Evolutionary conservation across 2,329 filamentous ascomycete species (phyloP), one percentile per base, ranked within the genome.

Genomic region (Rhytidhysteron rufulum): DNA sequence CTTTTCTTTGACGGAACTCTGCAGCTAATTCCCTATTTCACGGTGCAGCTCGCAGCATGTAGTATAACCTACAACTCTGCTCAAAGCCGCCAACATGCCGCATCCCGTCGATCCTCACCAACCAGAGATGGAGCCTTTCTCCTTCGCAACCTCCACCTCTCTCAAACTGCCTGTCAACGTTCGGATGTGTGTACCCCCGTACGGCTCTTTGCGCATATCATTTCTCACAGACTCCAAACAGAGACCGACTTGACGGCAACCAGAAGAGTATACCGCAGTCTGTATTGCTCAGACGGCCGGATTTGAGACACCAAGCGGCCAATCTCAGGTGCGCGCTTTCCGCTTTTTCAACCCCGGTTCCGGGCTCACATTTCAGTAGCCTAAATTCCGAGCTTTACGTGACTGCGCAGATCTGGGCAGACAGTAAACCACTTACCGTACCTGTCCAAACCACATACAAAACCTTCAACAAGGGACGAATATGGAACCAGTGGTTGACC

Each of bases 401-500:
- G 35, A 96, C 90, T 1, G 86, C 85, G 7, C 93, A 97, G 66
- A 78, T 97, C 56, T 98, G 91, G 85, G 88, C 90, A 10, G 89
- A 94, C 56, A 96, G 90, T 20, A 98, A 98, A 63, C 89, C 91
- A 25, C 71, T 98, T 51, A 94, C 90, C 0, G 87, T 97, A 1
- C 86, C 89, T 0, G 79, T 94, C 9, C 91, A 97, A 65, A 98
- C 93, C 3, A 79, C 88, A 18, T 97, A 97, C 69, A 95, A 89
- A 60, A 72, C 88, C 6, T 97, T 98, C 62, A 88, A 89, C 60
- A 78, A 78, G 25, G 81, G 59, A 22, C 66, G 71, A 43, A 82
- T 82, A 60, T 96, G 93, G 93, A 95, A 95, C 62, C 91, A 97
- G 70, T 98, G 94, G 93, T 79, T 98, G 20, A 82, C 85, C 22